Evolutionary conservation across 352 stramenopile genomes (phyloP).

Genomic region (Phytophthora sp.): DNA sequence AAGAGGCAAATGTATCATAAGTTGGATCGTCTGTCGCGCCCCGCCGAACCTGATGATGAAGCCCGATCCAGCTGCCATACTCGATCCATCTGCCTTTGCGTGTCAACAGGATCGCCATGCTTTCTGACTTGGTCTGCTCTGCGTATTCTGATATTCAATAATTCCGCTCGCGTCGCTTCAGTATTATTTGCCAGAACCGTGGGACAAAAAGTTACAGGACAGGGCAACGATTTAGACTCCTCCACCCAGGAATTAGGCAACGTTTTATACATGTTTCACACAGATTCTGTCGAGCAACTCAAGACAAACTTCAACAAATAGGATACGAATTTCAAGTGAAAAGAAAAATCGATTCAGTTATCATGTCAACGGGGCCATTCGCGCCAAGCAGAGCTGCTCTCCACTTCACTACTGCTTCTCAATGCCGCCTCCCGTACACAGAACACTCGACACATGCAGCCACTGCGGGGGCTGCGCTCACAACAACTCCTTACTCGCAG

Average conservation of each 20-base stretch:
- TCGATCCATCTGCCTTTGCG: background rate
- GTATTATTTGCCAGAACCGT: slow-evolving; percentile 12
- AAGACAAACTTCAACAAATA: slow-evolving; percentile 12
- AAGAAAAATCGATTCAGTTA: slow-evolving; percentile 14
- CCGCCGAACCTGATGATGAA: slow-evolving; percentile 1
- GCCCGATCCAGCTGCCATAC: background rate
- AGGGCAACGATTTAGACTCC: too few relatives aligned
- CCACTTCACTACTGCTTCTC: slow-evolving; percentile 34
- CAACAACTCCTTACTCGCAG: slow-evolving; percentile 37
- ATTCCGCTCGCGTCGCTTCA: background rate
- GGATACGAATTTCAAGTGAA: slow-evolving; percentile 21
- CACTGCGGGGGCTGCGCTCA: slow-evolving; percentile 3
- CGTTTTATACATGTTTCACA: too few relatives aligned
- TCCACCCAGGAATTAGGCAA: too few relatives aligned
- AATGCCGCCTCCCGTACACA: slow-evolving; percentile 5
- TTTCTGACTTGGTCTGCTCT: background rate
- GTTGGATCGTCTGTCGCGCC: slow-evolving; percentile 5
- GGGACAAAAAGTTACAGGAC: too few relatives aligned
- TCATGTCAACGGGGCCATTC: background rate
- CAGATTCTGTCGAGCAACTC: slow-evolving; percentile 11
- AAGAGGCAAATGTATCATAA: background rate
- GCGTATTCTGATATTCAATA: background rate
- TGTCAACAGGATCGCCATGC: background rate
- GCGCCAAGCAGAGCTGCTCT: slow-evolving; percentile 23
- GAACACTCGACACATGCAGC: slow-evolving; percentile 13